Evolutionary conservation across 768 basidiomycete genomes (phyloP).

Genomic region (Tylopilus intermedius): DNA sequence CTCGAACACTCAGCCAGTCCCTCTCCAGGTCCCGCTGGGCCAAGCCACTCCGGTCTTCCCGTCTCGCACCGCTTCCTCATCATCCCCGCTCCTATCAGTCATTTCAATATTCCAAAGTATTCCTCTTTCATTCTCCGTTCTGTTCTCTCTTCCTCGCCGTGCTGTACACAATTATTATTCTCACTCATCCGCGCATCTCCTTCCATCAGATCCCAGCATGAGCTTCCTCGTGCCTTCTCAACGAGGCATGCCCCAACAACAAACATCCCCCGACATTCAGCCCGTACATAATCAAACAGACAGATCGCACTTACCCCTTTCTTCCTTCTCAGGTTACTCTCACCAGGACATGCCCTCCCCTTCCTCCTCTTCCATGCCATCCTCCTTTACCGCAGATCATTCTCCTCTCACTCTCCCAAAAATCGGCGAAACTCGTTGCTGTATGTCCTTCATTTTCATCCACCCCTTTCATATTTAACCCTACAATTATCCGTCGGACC

Average conservation of each 20-base stretch:
- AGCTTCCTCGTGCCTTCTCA: constrained; percentile 34
- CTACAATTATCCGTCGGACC: constrained; percentile 10
- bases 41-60: no score
- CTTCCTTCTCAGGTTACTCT: constrained; percentile 34
- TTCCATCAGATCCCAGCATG: constrained; percentile 25
- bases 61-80: neutral
- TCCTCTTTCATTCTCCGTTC: constrained; percentile 18
- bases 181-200: constrained; percentile 16
- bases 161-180: constrained; percentile 12
- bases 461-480: constrained; percentile 7
- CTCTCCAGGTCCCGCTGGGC: neutral
- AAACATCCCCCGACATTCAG: constrained; percentile 22
- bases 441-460: constrained; percentile 40
- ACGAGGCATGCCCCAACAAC: constrained; percentile 30
- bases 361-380: constrained; percentile 25
- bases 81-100: constrained; percentile 13
- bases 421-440: constrained; percentile 71
- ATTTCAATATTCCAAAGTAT: neutral
- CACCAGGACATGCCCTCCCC: constrained; percentile 29
- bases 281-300: constrained; percentile 30
- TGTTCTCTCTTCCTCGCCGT: constrained; percentile 5
- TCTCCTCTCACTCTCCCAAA: constrained; percentile 41
- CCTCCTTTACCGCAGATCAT: constrained; percentile 34
- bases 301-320: constrained; percentile 37
- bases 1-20: constrained; percentile 11